A percentile compares a stretch with the other conserved stretches of the same genome.
Evolutionary conservation across 371 early-diverging fungal genomes (phyloP).

Genomic region (Rhizomucor pusillus): DNA sequence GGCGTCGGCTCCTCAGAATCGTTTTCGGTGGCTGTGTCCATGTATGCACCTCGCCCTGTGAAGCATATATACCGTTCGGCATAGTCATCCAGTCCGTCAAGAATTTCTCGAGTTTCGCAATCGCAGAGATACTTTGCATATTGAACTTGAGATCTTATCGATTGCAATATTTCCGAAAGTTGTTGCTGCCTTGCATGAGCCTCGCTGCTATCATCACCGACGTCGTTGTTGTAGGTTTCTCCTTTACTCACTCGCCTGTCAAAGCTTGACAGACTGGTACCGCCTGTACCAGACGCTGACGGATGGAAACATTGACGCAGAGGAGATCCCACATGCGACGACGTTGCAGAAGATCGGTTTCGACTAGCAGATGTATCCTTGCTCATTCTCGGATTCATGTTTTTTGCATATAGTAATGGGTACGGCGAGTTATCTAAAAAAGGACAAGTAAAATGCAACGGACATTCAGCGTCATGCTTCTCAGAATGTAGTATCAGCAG

Average conservation of each 20-base stretch:
- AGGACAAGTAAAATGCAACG: too few relatives aligned
- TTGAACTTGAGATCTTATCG: constrained; percentile 37
- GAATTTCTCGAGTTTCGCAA: constrained; percentile 55
- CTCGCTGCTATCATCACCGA: neutral
- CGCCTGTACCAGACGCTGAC: neutral
- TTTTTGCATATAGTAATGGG: too few relatives aligned
- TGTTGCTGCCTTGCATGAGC: constrained; percentile 2
- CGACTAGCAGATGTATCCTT: neutral
- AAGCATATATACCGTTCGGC: constrained; percentile 56
- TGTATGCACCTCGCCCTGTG: neutral
- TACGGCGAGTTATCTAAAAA: too few relatives aligned
- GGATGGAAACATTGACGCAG: constrained; percentile 11
- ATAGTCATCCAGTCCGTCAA: constrained; percentile 68
- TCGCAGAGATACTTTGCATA: constrained; percentile 45
- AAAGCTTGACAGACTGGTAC: neutral
- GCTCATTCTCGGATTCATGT: constrained; percentile 1
- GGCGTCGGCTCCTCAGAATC: constrained; percentile 39
- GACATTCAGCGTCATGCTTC: too few relatives aligned
- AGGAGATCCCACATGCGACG: constrained; percentile 8
- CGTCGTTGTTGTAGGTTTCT: neutral
- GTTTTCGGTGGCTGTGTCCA: neutral
- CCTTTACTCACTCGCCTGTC: neutral
- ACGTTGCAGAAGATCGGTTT: neutral
- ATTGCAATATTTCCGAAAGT: constrained; percentile 13
- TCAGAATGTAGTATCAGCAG: too few relatives aligned